Conservation (phyloP, 805 yeast species). For the Tetrapisispora arboricola region DNA sequence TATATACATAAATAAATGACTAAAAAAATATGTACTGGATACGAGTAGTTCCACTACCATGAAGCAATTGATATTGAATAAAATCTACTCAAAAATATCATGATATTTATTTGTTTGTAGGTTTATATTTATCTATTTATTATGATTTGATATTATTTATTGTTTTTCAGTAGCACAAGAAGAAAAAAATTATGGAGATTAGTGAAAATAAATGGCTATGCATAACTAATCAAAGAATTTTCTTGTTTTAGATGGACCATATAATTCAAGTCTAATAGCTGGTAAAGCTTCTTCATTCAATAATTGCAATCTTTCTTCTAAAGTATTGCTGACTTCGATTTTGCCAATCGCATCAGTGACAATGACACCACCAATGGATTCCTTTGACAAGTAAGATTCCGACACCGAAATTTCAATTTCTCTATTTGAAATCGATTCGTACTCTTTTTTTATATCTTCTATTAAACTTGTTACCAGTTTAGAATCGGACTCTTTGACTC, state of each 20-base stretch:
- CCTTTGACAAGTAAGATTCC: slow-evolving; percentile 50
- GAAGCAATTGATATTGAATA: too few species aligned
- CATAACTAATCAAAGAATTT: slow-evolving; percentile 68
- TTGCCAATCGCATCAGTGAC: slow-evolving; percentile 63
- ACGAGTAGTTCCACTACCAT: too few species aligned
- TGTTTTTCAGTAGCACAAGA: too few species aligned
- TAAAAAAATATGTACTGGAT: too few species aligned
- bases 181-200: background rate
- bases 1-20: too few species aligned
- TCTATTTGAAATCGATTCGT: slow-evolving; percentile 50
- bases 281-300: slow-evolving; percentile 82
- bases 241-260: slow-evolving; percentile 77
- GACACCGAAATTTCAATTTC: slow-evolving; percentile 46
- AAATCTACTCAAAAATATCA: too few species aligned
- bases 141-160: too few species aligned
- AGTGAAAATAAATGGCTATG: background rate
- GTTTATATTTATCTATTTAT: too few species aligned
- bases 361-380: slow-evolving; percentile 70
- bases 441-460: slow-evolving; percentile 50
- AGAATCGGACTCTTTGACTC: slow-evolving; percentile 36
- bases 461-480: slow-evolving; percentile 33
- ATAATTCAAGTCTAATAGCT: slow-evolving; percentile 80
- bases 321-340: slow-evolving; percentile 83
- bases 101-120: too few species aligned
- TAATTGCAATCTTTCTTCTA: slow-evolving; percentile 85